Base-by-base conservation (phyloP, 257 asterid genomes). In the Rubia yunnanensis region DNA sequence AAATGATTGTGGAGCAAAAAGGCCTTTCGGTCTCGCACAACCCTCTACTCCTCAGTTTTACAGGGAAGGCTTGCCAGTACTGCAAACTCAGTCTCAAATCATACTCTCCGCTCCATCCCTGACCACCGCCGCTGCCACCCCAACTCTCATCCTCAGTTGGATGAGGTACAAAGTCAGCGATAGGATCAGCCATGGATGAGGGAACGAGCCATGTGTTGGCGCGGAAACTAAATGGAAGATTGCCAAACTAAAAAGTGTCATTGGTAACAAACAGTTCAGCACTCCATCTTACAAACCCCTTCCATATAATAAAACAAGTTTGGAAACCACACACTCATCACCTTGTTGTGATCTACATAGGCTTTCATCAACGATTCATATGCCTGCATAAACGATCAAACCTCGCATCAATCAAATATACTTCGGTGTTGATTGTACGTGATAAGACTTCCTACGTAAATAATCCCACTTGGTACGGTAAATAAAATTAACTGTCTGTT, bases 81-180 rank as follows among this genome's bases (percentile, higher is more conserved):
- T 31, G 92, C 90, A 73, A 94, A 90, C 53, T 94, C 88, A 11
- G 84, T 74, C 95, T 90, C 52, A 73, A 81, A 70, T 90, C 99
- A 72, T 84, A 65, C 76, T 83, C 88, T 57, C 95, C 97, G 10
- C 24, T 44, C 73, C 89, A 82, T 59, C 97, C 96, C 69, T 81
- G 95, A 65, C 97, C 99, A 63, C 99, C 99, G 52, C 99, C 97
- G 70, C 78, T 79, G 63, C 99, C 99, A 60, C 95, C 97, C 97
- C 96, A 94, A 31, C 70, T 81, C 73, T 83, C 95, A 78, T 94
- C 97, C 80, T 94, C 99, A 20, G 79, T 46, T 4, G 96, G 94
- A 58, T 90, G 85, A 39, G 95, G 86, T 50, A 73, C 72, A 68
- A 84, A 81, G 17, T 79, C 79, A 55, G 79, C 71, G 39, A 83